Evolutionary conservation across 257 asterid genomes (phyloP).

Genomic region (Solanum tacnaense): DNA sequence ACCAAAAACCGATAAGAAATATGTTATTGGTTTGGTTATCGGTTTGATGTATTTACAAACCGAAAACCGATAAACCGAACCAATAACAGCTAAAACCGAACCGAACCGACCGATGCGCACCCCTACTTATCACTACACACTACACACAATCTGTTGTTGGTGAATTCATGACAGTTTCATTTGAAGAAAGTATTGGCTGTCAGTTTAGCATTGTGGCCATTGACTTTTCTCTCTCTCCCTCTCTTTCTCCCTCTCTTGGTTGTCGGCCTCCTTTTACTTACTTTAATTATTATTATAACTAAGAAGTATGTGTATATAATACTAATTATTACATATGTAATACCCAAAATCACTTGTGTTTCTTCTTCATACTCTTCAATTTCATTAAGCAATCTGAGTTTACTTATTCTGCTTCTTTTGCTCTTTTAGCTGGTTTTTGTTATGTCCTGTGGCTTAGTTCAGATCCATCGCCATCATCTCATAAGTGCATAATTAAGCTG

Average conservation of each 20-base stretch:
- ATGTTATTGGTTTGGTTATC: too few species aligned
- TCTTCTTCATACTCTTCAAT: not conserved
- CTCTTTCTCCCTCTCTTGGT: not conserved
- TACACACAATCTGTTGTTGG: not conserved
- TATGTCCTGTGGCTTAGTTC: not conserved
- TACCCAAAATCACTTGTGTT: not conserved
- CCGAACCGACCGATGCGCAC: too few species aligned
- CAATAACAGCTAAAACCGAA: too few species aligned
- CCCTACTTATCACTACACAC: too few species aligned
- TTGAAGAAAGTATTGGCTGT: not conserved
- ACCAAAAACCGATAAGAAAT: too few species aligned
- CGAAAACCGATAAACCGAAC: too few species aligned
- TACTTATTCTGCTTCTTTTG: not conserved
- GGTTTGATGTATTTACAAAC: too few species aligned
- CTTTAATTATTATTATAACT: not conserved
- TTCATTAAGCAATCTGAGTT: not conserved
- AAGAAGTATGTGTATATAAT: not conserved
- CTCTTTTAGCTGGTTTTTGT: too few species aligned
- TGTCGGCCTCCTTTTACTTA: not conserved
- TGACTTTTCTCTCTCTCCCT: slow-evolving; percentile 4
- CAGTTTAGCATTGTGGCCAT: slow-evolving; percentile 1
- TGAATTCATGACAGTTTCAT: not conserved
- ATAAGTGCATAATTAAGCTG: slow-evolving; percentile 3
- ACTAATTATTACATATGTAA: not conserved
- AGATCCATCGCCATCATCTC: not conserved